Evolutionary conservation across 345 rosid genomes (phyloP).

Genomic region (Litchi chinensis): DNA sequence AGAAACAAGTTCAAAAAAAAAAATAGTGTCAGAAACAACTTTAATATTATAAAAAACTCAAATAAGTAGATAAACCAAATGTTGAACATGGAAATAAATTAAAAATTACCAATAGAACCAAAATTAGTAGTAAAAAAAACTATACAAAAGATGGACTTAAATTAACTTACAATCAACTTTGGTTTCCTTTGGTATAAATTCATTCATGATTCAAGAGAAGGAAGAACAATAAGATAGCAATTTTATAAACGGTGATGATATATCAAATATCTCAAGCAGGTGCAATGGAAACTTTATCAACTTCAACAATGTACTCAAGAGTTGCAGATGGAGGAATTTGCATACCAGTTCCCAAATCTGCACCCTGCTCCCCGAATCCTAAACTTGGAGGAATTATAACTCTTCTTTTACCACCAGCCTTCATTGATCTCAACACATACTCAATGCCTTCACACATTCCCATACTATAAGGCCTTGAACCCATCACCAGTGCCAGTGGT

Average conservation of each 20-base stretch:
- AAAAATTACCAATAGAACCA: too few relatives aligned
- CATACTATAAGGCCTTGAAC: conserved; percentile 76
- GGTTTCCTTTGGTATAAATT: neutral
- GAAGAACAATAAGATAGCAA: neutral
- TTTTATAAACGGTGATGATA: neutral
- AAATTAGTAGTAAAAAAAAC: neutral
- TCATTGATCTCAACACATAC: conserved; percentile 70
- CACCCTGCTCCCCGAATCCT: conserved; percentile 77
- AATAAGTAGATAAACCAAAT: too few relatives aligned
- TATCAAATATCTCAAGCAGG: conserved; percentile 51
- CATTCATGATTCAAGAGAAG: neutral
- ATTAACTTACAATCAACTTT: neutral
- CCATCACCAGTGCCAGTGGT: conserved; percentile 75
- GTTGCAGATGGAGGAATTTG: conserved; percentile 70
- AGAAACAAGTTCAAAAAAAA: too few relatives aligned
- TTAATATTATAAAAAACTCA: too few relatives aligned
- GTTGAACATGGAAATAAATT: too few relatives aligned
- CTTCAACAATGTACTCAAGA: conserved; percentile 74
- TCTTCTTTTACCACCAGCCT: conserved; percentile 84
- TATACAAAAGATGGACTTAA: neutral
- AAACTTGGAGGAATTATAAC: conserved; percentile 67
- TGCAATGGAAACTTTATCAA: conserved; percentile 86
- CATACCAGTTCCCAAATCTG: conserved; percentile 61
- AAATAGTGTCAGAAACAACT: too few relatives aligned
- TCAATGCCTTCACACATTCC: conserved; percentile 90